Percentiles rank a stretch among this genome's conserved stretches.
phyloP scores from a whole-genome alignment of 202 grass and related monocot species.

The Sporobolus alterniflorus region DNA sequence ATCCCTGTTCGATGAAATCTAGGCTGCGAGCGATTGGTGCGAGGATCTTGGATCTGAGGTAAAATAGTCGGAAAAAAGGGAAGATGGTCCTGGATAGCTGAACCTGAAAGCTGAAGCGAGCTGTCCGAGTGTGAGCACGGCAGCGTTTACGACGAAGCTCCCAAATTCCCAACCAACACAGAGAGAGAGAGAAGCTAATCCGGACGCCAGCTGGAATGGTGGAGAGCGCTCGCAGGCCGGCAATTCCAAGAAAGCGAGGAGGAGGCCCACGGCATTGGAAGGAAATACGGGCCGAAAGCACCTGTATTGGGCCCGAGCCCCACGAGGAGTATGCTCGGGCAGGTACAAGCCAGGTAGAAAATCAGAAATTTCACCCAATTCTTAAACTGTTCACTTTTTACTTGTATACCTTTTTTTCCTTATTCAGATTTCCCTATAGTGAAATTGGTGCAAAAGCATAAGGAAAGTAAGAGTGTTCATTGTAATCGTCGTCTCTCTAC shows the following conservation, averaged over 20 bases:
- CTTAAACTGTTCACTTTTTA: too few species aligned
- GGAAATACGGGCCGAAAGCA: too few species aligned
- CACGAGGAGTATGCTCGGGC: too few species aligned
- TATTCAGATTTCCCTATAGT: too few species aligned
- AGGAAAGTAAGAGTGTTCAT: too few species aligned
- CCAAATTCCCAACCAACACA: conserved; percentile 14
- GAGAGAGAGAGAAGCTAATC: too few species aligned
- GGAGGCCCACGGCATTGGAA: background rate
- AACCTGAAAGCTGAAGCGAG: background rate
- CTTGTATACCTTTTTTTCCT: too few species aligned
- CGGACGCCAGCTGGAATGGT: background rate
- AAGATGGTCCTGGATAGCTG: background rate
- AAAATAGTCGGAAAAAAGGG: background rate
- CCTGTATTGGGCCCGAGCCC: too few species aligned
- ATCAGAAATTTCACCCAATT: too few species aligned
- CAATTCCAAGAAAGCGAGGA: background rate
- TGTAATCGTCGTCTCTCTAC: too few species aligned
- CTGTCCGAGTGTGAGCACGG: background rate
- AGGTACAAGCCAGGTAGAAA: too few species aligned
- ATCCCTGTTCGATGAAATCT: background rate
- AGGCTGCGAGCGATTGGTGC: background rate
- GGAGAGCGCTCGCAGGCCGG: background rate
- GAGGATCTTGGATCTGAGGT: background rate
- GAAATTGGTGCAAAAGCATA: too few species aligned
- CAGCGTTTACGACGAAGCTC: conserved; percentile 13